These are phyloP conservation scores for Trichoderma asperelloides DNA, from an alignment of 495 filamentous ascomycete genomes.

Conservation along the genomic window DNA sequence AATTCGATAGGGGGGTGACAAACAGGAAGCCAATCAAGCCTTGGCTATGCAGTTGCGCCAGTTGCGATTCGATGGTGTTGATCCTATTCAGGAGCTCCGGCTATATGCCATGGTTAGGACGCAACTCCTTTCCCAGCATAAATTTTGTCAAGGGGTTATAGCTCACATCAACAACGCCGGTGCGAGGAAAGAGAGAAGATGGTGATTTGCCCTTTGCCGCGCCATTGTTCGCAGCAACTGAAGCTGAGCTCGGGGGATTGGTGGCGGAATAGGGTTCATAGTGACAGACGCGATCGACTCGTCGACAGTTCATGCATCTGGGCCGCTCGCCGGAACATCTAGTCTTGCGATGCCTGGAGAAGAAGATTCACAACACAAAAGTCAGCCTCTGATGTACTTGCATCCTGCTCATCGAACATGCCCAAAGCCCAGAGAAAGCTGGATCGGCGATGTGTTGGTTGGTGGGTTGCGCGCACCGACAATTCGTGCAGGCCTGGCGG, in stretches of 20 bases:
- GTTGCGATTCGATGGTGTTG: slow-evolving; percentile 4
- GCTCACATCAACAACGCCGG: slow-evolving; percentile 2
- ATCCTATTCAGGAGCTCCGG: slow-evolving; percentile 1
- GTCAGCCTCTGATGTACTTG: neutral
- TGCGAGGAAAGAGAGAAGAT: neutral
- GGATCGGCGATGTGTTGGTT: neutral
- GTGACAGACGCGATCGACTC: slow-evolving; percentile 8
- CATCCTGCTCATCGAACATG: neutral
- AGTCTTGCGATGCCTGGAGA: neutral
- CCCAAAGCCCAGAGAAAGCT: neutral
- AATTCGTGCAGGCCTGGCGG: slow-evolving; percentile 6
- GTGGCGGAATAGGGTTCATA: slow-evolving; percentile 2
- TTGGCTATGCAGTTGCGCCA: slow-evolving; percentile 1
- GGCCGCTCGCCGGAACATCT: slow-evolving; percentile 3
- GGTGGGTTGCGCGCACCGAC: neutral
- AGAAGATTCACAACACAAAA: neutral
- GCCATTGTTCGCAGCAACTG: neutral
- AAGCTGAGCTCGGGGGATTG: neutral
- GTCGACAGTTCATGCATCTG: slow-evolving; percentile 1
- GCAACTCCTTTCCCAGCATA: neutral
- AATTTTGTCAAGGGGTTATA: neutral
- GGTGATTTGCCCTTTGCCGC: neutral
- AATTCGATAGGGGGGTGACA: neutral
- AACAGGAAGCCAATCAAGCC: neutral
- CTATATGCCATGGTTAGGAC: neutral